Conservation (phyloP, 1,284 basidiomycete species). For the Fomitopsis palustris region DNA sequence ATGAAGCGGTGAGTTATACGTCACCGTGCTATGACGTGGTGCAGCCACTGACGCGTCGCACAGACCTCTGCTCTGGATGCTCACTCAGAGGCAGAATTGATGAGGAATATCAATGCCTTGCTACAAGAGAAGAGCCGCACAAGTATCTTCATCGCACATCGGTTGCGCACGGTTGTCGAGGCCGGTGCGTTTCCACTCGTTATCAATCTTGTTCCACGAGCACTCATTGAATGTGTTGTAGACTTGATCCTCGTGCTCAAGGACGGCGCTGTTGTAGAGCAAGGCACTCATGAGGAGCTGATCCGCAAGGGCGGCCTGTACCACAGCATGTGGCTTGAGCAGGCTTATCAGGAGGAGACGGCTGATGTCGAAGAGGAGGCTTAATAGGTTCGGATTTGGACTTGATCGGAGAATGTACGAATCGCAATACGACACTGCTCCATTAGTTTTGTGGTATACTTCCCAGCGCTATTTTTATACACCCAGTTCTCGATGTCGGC, state of each 20-base stretch:
- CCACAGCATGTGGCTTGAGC: slow-evolving; percentile 84
- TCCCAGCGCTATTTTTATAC: background rate
- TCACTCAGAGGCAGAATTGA: slow-evolving; percentile 91
- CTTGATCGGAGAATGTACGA: background rate
- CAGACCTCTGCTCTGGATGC: slow-evolving; percentile 96
- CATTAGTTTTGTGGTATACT: background rate
- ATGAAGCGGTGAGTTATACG: slow-evolving; percentile 92
- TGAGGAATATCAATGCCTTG: slow-evolving; percentile 88
- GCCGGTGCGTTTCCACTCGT: slow-evolving; percentile 52
- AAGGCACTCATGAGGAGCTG: slow-evolving; percentile 89
- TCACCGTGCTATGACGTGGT: no score
- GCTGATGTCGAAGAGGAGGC: slow-evolving; percentile 2
- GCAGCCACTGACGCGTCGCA: no score
- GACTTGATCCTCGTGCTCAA: slow-evolving; percentile 90
- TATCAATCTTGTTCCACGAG: no score
- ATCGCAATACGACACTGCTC: background rate
- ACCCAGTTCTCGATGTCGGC: background rate
- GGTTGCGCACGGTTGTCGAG: slow-evolving; percentile 88
- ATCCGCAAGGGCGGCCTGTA: slow-evolving; percentile 75
- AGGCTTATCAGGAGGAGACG: slow-evolving; percentile 37
- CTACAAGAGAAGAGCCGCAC: slow-evolving; percentile 80
- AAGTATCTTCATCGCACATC: slow-evolving; percentile 94
- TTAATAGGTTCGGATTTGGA: background rate
- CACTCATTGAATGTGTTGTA: slow-evolving; percentile 17
- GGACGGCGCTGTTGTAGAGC: slow-evolving; percentile 83